Percentiles rank a stretch among this genome's conserved stretches.
phyloP scores from a whole-genome alignment of 140 eudicot species.

The Oenanthe javanica region DNA sequence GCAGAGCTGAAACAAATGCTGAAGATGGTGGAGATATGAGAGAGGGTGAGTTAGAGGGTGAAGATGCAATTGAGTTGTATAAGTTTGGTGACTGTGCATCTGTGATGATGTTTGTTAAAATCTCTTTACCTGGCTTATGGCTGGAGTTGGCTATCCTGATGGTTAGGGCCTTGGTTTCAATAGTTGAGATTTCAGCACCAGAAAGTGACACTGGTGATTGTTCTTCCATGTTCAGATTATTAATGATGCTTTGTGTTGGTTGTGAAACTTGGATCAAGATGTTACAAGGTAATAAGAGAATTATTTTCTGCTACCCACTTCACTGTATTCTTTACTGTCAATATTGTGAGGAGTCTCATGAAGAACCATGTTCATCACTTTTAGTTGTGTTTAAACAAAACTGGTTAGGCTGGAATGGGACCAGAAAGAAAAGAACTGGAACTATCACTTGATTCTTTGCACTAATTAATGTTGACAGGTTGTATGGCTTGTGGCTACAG shows the following conservation, averaged over 20 bases:
- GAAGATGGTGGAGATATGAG: conserved; percentile 85
- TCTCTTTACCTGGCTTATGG: conserved; percentile 34
- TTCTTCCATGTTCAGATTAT: conserved; percentile 41
- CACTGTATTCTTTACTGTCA: conserved; percentile 7
- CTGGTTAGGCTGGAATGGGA: conserved; percentile 8
- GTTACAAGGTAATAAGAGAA: conserved; percentile 10
- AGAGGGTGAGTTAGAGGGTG: conserved; percentile 72
- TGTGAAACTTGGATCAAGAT: conserved; percentile 14
- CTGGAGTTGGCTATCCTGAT: conserved; percentile 47
- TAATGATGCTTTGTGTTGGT: conserved; percentile 7
- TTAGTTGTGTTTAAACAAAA: conserved; percentile 10
- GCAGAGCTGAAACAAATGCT: conserved; percentile 85
- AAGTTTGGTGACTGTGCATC: conserved; percentile 15
- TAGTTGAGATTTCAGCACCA: conserved; percentile 22
- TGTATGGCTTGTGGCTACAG: conserved; percentile 33
- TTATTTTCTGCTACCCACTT: conserved; percentile 12
- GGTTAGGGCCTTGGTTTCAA: conserved; percentile 54
- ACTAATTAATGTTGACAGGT: conserved; percentile 32
- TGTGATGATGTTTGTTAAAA: conserved; percentile 36
- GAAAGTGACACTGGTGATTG: conserved; percentile 21
- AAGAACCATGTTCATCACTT: conserved; percentile 10
- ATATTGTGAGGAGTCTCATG: neutral
- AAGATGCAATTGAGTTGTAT: conserved; percentile 43
- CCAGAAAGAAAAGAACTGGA: conserved; percentile 19
- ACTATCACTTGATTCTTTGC: conserved; percentile 37